Base-by-base conservation (phyloP, 2,329 filamentous ascomycete species). In the Pseudogymnoascus sp. region DNA sequence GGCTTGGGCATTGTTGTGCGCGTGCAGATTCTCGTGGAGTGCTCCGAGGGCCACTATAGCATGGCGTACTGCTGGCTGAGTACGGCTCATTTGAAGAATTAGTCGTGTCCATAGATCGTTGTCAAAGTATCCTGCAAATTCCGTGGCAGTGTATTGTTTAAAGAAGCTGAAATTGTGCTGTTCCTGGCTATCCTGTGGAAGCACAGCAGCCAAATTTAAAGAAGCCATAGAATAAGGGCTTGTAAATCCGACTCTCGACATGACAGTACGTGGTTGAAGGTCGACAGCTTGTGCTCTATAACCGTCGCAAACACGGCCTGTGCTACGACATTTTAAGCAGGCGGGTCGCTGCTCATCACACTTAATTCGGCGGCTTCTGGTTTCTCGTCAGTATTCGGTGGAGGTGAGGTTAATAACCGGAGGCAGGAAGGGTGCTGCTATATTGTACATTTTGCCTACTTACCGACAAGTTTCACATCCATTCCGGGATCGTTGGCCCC, bases 41-140 rank as follows among this genome's bases (percentile, higher is more conserved):
- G 68, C 62, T 5, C 64, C 66, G 58, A 68, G 25, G 2, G 66
- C 67, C 37, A 69, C 41, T 12, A 66, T 43, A 2, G 66, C 65
- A 64, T 68, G 65, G 11, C 60, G 62, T 14, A 68, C 57, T 8
- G 65, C 61, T 1, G 64, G 58, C 47, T 68, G 65, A 35, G 50
- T 57, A 33, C 22, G 35, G 14, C 35, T 36, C 35, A 36, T 36
- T 65, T 84, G 82, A 11, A 88, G 71, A 6, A 88, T 83, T n/a
- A 80, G 77, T 57, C 77, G 77, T 1, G 78, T 83, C 85, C 85
- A 89, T 68, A 88, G 88, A 2, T 78, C 75, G 20, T 79, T 79
- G 67, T 87, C 82, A 63, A 87, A 88, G 68, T 83, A 88, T 14
- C 86, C 85, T 0, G 85, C 84, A 8, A 89, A 74, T 67, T 86